phyloP scores from a whole-genome alignment of 306 rosid species.

The Astragalus glycyphyllos region DNA sequence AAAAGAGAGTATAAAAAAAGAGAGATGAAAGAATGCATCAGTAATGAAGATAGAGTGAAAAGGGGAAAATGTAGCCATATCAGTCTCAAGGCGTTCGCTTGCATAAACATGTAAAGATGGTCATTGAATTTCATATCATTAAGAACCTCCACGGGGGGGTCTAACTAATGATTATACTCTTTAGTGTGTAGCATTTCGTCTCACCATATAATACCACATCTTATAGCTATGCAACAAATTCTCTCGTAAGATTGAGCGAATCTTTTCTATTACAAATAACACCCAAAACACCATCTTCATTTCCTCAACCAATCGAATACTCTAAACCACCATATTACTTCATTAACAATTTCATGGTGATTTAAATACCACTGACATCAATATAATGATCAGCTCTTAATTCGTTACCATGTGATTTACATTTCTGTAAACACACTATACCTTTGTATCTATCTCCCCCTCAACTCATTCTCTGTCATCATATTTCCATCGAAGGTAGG shows the following conservation, averaged over 20 bases:
- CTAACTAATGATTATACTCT: too few species aligned
- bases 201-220: too few species aligned
- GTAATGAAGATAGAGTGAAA: background rate
- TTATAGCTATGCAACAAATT: too few species aligned
- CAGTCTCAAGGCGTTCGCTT: constrained; percentile 1
- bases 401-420: constrained; percentile 6
- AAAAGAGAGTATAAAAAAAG: constrained; percentile 8
- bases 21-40: constrained; percentile 21
- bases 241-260: too few species aligned
- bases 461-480: too few species aligned
- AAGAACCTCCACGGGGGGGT: too few species aligned
- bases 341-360: background rate
- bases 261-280: background rate
- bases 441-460: too few species aligned
- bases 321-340: background rate
- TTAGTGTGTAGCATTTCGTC: too few species aligned
- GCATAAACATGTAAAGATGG: constrained; percentile 7
- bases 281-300: background rate
- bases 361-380: constrained; percentile 12
- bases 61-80: constrained; percentile 11
- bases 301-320: background rate
- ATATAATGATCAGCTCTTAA: background rate
- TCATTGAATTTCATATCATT: constrained; percentile 8
- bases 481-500: too few species aligned
- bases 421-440: background rate